A percentile compares a stretch with the other conserved stretches of the same genome.
Conservation (phyloP, 495 filamentous ascomycete genomes). For the Collariella sp. region DNA sequence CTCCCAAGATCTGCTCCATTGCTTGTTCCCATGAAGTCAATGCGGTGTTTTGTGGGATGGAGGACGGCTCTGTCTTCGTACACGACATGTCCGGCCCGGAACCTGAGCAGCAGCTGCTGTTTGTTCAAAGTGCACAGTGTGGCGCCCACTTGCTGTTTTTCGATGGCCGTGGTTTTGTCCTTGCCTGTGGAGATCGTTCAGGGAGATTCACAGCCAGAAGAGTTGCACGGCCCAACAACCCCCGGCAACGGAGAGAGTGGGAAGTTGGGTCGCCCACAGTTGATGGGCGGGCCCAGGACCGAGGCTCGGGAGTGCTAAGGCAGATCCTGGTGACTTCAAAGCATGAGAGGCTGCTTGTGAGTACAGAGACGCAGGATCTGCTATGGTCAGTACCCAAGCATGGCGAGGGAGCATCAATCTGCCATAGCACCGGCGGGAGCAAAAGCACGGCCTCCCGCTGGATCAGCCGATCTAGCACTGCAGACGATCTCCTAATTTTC, state of each 20-base stretch:
- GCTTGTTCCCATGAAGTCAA: not conserved
- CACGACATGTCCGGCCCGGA: not conserved
- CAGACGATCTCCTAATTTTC: not conserved
- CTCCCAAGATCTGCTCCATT: not conserved
- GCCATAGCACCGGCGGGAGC: not conserved
- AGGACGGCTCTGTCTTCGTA: not conserved
- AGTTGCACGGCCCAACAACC: not conserved
- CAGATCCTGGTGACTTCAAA: not conserved
- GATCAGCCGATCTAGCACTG: not conserved
- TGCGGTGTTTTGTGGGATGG: not conserved
- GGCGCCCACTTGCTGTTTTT: not conserved
- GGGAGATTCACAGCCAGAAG: not conserved
- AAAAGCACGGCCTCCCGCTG: not conserved
- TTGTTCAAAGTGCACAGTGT: not conserved
- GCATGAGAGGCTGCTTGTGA: not conserved
- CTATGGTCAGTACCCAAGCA: not conserved
- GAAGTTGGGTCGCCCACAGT: not conserved
- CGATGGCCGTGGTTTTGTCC: not conserved
- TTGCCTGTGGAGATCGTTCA: not conserved
- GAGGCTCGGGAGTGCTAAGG: not conserved
- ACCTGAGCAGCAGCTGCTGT: not conserved
- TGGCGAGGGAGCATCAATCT: not conserved
- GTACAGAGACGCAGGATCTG: not conserved
- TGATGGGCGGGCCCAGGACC: not conserved
- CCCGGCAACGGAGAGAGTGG: not conserved